phyloP scores from a whole-genome alignment of 257 asterid genomes.

The Nicotiana attenuata region DNA sequence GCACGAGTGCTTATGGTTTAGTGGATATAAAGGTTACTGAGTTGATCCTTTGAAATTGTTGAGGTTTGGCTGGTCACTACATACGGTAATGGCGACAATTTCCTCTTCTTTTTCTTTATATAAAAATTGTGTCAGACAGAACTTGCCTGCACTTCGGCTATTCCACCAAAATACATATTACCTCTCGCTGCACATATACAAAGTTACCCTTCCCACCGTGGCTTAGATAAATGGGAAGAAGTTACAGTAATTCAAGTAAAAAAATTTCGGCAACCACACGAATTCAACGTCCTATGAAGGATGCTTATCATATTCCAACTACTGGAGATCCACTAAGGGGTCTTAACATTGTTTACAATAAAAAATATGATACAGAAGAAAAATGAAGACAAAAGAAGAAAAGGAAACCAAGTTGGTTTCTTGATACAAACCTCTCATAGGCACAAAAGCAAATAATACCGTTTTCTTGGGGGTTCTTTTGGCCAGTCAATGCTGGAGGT shows the following conservation, averaged over 20 bases:
- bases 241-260: too few species aligned
- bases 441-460: neutral
- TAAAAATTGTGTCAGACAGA: neutral
- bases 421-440: constrained; percentile 1
- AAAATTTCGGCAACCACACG: neutral
- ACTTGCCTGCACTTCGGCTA: neutral
- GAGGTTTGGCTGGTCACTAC: neutral
- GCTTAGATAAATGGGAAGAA: neutral
- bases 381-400: neutral
- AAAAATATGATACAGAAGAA: neutral
- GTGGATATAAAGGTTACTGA: constrained; percentile 6
- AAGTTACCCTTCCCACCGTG: neutral
- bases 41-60: neutral
- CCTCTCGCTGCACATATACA: neutral
- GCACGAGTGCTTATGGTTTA: constrained; percentile 1
- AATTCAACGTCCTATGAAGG: neutral
- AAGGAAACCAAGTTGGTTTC: constrained; percentile 16
- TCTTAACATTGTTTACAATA: neutral
- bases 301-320: neutral
- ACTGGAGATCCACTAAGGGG: neutral
- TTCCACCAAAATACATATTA: neutral
- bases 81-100: neutral
- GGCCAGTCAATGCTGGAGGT: constrained; percentile 19
- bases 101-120: neutral
- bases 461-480: neutral